These are phyloP conservation scores for Aspergillus sp. DNA, from an alignment of 2,329 filamentous ascomycete species.

Conservation along the genomic window DNA sequence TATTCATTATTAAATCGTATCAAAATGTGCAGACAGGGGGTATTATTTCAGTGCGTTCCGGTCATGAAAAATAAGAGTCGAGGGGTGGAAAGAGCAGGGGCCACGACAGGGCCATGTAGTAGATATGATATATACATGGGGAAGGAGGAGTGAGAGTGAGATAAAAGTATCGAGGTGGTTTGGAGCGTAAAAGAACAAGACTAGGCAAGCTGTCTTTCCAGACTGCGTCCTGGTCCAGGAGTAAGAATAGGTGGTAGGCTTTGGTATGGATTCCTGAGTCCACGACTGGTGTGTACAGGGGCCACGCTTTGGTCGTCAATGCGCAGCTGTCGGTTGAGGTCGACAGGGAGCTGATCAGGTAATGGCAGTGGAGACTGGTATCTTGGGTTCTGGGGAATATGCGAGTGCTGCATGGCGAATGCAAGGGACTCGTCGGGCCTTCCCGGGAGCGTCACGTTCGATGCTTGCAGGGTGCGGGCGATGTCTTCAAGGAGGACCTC, in stretches of 20 bases:
- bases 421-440: slow-evolving; percentile 29
- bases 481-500: slow-evolving; percentile 86
- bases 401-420: slow-evolving; percentile 22
- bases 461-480: slow-evolving; percentile 70
- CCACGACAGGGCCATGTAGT: neutral
- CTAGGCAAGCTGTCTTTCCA: slow-evolving; percentile 37
- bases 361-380: slow-evolving; percentile 24
- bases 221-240: slow-evolving; percentile 32
- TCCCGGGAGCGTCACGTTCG: slow-evolving; percentile 69
- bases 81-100: neutral
- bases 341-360: slow-evolving; percentile 28
- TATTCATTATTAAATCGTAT: neutral
- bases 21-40: neutral
- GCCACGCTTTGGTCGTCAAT: slow-evolving; percentile 21
- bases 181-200: neutral
- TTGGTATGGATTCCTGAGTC: slow-evolving; percentile 25
- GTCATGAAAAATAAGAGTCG: neutral
- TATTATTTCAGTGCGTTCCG: neutral
- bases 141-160: neutral
- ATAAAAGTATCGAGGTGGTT: neutral
- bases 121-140: neutral
- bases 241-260: slow-evolving; percentile 28
- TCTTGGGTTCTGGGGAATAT: slow-evolving; percentile 20
- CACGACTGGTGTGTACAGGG: slow-evolving; percentile 20
- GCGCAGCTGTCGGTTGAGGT: slow-evolving; percentile 23